Percentiles rank a stretch among this genome's conserved stretches.
Conservation (phyloP, 345 rosid species). For the Mercurialis annua region DNA sequence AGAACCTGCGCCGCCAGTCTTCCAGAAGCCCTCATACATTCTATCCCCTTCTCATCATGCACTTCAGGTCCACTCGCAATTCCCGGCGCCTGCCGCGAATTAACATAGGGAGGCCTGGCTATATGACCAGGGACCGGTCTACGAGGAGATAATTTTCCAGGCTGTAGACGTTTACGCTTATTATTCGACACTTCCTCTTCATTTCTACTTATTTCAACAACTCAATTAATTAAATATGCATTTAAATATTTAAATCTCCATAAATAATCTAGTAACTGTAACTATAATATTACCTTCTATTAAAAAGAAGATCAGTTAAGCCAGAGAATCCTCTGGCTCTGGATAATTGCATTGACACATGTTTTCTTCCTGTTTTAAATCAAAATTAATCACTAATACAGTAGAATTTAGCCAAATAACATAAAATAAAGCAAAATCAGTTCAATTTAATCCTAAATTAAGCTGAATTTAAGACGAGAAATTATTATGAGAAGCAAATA, state of each 20-base stretch:
- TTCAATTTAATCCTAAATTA: too few species aligned
- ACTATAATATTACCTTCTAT: constrained; percentile 69
- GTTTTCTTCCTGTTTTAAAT: constrained; percentile 43
- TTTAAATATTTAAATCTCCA: too few species aligned
- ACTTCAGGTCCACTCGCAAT: constrained; percentile 70
- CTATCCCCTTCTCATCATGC: constrained; percentile 71
- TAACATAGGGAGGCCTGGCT: constrained; percentile 63
- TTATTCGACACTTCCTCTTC: constrained; percentile 42
- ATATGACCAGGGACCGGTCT: constrained; percentile 75
- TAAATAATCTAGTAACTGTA: too few species aligned
- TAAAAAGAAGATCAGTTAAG: constrained; percentile 62
- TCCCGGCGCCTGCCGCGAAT: constrained; percentile 49
- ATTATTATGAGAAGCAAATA: background rate
- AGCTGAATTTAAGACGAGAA: background rate
- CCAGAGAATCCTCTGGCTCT: constrained; percentile 60
- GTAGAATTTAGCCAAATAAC: background rate
- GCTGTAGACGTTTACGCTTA: constrained; percentile 53
- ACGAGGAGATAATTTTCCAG: constrained; percentile 68
- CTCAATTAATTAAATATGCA: constrained; percentile 7
- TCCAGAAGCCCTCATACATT: constrained; percentile 86
- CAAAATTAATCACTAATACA: background rate
- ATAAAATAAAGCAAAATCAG: too few species aligned
- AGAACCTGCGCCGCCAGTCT: constrained; percentile 88
- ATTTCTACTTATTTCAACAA: constrained; percentile 39
- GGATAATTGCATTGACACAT: constrained; percentile 60